phyloP scores from a whole-genome alignment of 2,329 filamentous ascomycete species.

The Monilinia laxa region DNA sequence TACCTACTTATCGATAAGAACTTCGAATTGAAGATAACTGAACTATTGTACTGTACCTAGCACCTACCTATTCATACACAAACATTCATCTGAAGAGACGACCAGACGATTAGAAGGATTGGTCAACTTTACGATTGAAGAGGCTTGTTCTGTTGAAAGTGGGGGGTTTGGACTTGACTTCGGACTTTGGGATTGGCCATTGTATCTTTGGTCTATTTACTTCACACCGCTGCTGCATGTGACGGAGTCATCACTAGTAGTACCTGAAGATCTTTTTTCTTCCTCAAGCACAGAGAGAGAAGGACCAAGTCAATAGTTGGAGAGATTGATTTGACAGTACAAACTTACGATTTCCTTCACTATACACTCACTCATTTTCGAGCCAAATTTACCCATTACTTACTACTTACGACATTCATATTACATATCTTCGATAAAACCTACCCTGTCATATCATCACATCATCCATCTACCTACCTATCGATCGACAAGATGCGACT shows the following conservation, averaged over 20 bases:
- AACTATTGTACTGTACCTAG: too few relatives aligned
- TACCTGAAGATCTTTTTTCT: constrained; percentile 19
- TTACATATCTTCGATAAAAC: not conserved
- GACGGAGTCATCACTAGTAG: constrained; percentile 14
- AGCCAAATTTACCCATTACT: not conserved
- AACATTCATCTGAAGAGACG: not conserved
- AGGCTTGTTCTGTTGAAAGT: not conserved
- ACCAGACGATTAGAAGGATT: too few relatives aligned
- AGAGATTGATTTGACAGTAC: constrained; percentile 9
- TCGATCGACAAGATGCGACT: constrained; percentile 42
- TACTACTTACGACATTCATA: not conserved
- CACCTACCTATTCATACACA: too few relatives aligned
- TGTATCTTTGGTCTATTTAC: constrained; percentile 4
- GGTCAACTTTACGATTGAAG: not conserved
- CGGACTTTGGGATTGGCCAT: constrained; percentile 5
- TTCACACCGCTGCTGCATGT: constrained; percentile 22
- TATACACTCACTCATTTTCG: constrained; percentile 4
- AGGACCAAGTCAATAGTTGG: not conserved
- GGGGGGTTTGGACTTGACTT: not conserved
- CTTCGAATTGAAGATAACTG: too few relatives aligned
- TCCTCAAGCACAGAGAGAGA: not conserved
- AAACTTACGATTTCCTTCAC: not conserved
- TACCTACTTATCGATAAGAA: not conserved
- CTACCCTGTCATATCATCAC: not conserved
- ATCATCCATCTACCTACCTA: not conserved